Base-by-base conservation (phyloP, 768 basidiomycete genomes). In the Xanthoconium stramineum region DNA sequence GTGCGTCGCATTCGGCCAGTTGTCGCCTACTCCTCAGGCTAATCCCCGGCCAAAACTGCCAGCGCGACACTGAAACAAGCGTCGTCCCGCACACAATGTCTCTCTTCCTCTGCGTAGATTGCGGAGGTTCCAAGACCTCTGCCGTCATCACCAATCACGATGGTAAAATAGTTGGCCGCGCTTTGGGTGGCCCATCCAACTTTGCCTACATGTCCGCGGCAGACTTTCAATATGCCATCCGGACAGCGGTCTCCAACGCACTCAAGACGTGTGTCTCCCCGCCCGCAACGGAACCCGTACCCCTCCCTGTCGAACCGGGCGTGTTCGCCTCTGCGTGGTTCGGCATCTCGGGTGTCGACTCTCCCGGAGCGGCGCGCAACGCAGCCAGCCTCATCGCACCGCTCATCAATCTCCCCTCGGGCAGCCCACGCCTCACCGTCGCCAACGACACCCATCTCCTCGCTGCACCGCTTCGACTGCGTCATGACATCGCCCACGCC, bases 51-150 rank as follows among this genome's bases (percentile, higher is more conserved):
- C n/a, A n/a, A n/a, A n/a, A n/a, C n/a, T n/a, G n/a, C n/a, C n/a
- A n/a, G n/a, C n/a, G n/a, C n/a, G n/a, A n/a, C n/a, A n/a, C n/a
- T n/a, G n/a, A n/a, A n/a, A n/a, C n/a, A n/a, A n/a, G n/a, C n/a
- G n/a, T n/a, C n/a, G n/a, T 20, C 32, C 6, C 13, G 8, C 20
- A 15, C 33, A 28, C 17, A 0, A 83, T 84, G 82, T 73, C 84
- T 12, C 73, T 89, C 63, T 89, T 82, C 66, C 84, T 94, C 60
- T 92, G 87, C 65, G 86, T 89, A 59, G 91, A 94, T 72, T 93
- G 91, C 58, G 93, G 93, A 32, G 93, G 91, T 20, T 90, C 90
- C 43, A 96, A 95, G 75, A 94, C 94, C 11, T 81, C 87, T 29
- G 89, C 81, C 7, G 89, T 82, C 56, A 82, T 95, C 69, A 78